Conservation (phyloP, 2,329 filamentous ascomycete genomes). For the Aspergillus sp. region DNA sequence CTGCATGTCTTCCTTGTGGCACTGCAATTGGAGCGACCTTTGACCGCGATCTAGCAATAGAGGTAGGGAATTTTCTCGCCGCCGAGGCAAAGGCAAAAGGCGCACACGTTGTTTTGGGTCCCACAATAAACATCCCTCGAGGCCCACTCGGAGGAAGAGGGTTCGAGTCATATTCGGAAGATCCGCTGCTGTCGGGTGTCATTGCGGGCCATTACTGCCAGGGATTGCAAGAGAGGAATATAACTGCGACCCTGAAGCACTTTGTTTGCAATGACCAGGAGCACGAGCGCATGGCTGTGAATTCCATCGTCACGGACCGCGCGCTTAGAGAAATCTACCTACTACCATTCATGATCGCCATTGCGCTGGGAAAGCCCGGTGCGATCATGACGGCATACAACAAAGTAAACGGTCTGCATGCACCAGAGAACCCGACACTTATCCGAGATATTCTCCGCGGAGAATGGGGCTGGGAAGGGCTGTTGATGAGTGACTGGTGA, state of each 20-base stretch:
- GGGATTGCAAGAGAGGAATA: conserved; percentile 66
- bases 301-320: conserved; percentile 43
- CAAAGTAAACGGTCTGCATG: conserved; percentile 49
- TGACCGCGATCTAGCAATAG: conserved; percentile 65
- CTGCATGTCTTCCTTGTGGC: conserved; percentile 74
- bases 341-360: conserved; percentile 58
- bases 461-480: conserved; percentile 44
- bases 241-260: conserved; percentile 74
- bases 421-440: conserved; percentile 38
- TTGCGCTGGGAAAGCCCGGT: conserved; percentile 51
- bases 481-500: conserved; percentile 45
- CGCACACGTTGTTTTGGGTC: conserved; percentile 68
- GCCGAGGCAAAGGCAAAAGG: conserved; percentile 69
- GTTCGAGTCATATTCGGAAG: conserved; percentile 83
- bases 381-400: conserved; percentile 59
- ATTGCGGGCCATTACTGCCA: conserved; percentile 68
- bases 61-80: conserved; percentile 67
- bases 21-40: conserved; percentile 75
- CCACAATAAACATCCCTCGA: conserved; percentile 76
- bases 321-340: conserved; percentile 61
- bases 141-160: conserved; percentile 79
- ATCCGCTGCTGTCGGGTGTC: conserved; percentile 71
- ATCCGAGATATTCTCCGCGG: conserved; percentile 40
- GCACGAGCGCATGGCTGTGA: conserved; percentile 39
- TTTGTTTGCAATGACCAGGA: conserved; percentile 46